phyloP scores from a whole-genome alignment of 2,329 filamentous ascomycete species.

The Curvularia sp. region DNA sequence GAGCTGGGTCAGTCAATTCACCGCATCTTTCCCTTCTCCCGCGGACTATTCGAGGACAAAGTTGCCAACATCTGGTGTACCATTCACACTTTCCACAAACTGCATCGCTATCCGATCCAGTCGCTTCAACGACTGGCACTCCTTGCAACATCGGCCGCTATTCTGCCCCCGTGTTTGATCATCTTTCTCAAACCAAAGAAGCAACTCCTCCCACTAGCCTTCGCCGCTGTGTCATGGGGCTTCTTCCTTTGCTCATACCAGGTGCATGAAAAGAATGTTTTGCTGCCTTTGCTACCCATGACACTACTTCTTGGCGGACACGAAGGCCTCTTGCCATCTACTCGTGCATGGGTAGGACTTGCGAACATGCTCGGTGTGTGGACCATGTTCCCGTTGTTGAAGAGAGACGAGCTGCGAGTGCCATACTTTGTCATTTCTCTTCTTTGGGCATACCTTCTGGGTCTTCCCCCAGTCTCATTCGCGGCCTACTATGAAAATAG shows the following conservation, averaged over 20 bases:
- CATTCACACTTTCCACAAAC: constrained; percentile 86
- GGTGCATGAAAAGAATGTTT: constrained; percentile 96
- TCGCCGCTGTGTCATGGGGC: constrained; percentile 88
- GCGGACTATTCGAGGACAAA: constrained; percentile 98
- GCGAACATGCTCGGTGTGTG: constrained; percentile 87
- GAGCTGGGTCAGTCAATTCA: constrained; percentile 85
- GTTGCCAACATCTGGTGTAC: constrained; percentile 99
- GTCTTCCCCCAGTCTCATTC: constrained; percentile 79
- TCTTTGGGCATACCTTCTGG: constrained; percentile 90
- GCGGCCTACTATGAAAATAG: constrained; percentile 66
- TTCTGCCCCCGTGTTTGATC: constrained; percentile 78
- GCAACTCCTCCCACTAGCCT: constrained; percentile 76
- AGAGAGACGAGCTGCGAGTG: constrained; percentile 80
- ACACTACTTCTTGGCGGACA: constrained; percentile 82
- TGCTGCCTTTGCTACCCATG: constrained; percentile 92
- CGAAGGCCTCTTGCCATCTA: constrained; percentile 76
- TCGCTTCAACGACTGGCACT: constrained; percentile 80
- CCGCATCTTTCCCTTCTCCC: constrained; percentile 92
- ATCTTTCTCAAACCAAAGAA: constrained; percentile 81
- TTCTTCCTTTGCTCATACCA: constrained; percentile 99
- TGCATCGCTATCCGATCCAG: constrained; percentile 73
- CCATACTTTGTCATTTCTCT: constrained; percentile 86
- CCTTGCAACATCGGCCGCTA: constrained; percentile 74
- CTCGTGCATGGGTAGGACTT: constrained; percentile 92
- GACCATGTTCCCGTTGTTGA: constrained; percentile 92